Evolutionary conservation across 2,329 filamentous ascomycete species (phyloP).

Genomic region (Fusarium continuum): DNA sequence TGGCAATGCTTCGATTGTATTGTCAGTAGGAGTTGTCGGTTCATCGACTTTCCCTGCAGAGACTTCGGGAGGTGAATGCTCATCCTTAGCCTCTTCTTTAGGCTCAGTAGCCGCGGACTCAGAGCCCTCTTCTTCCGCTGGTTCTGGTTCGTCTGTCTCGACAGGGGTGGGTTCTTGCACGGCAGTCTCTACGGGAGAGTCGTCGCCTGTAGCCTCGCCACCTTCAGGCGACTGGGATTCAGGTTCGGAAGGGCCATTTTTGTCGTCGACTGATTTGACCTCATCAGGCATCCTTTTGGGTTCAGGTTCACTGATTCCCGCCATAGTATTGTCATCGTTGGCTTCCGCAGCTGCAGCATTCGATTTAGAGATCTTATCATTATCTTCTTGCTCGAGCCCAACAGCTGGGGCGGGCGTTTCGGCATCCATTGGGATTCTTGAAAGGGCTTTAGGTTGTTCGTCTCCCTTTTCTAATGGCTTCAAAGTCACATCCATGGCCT

Average conservation of each 20-base stretch:
- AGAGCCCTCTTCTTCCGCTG: not conserved
- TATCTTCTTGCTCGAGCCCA: constrained; percentile 2
- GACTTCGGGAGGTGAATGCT: constrained; percentile 7
- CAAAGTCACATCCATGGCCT: constrained; percentile 3
- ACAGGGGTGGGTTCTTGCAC: not conserved
- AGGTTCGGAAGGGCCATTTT: constrained; percentile 1
- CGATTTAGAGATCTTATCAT: not conserved
- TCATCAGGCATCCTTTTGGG: not conserved
- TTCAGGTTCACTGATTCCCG: not conserved
- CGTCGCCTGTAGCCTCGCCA: not conserved
- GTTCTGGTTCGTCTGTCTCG: not conserved
- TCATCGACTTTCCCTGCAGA: not conserved
- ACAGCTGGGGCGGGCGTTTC: not conserved
- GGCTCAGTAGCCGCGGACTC: not conserved
- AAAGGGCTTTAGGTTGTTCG: not conserved
- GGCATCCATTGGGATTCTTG: constrained; percentile 6
- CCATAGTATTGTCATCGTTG: not conserved
- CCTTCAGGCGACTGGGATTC: not conserved
- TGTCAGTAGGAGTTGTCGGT: not conserved
- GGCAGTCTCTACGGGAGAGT: not conserved
- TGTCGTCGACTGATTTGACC: not conserved
- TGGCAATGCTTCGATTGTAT: not conserved
- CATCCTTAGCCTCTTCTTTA: constrained; percentile 6
- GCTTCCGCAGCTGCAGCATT: constrained; percentile 3
- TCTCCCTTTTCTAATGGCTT: constrained; percentile 5